A percentile compares a stretch with the other conserved stretches of the same genome.
Conservation (phyloP, 2,329 filamentous ascomycete species). For the Raffaelea deltoideospora region DNA sequence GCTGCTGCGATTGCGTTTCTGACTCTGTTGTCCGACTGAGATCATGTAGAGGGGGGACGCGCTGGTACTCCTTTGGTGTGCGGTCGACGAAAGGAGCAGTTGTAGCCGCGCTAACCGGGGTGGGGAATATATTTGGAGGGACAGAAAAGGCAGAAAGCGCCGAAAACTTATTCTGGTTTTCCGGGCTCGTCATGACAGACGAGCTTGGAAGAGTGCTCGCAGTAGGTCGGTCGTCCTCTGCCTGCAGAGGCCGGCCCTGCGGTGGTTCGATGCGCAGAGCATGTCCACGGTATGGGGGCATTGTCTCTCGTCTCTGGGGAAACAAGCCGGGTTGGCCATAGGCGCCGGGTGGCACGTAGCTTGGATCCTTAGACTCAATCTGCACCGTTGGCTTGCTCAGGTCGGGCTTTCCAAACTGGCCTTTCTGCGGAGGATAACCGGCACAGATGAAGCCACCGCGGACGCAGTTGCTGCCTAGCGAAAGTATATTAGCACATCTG, state of each 20-base stretch:
- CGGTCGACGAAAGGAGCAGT: conserved; percentile 28
- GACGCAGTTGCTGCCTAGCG: conserved; percentile 71
- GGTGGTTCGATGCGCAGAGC: conserved; percentile 47
- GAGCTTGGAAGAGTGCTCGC: conserved; percentile 44
- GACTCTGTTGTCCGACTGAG: conserved; percentile 35
- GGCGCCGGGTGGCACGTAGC: conserved; percentile 43
- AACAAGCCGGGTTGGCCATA: conserved; percentile 27
- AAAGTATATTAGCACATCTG: neutral
- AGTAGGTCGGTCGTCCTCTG: conserved; percentile 44
- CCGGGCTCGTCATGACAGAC: conserved; percentile 41
- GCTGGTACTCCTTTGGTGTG: conserved; percentile 39
- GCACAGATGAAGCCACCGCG: conserved; percentile 83
- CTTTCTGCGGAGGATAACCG: conserved; percentile 72
- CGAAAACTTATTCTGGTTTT: conserved; percentile 39
- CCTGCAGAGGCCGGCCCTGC: conserved; percentile 37
- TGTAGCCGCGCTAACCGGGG: conserved; percentile 42
- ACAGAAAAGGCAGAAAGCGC: conserved; percentile 34
- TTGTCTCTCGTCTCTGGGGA: conserved; percentile 36
- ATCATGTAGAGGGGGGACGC: conserved; percentile 46
- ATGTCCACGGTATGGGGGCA: conserved; percentile 46
- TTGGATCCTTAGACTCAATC: conserved; percentile 69
- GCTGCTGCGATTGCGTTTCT: no score
- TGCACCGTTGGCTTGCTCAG: conserved; percentile 50
- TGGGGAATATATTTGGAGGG: conserved; percentile 41
- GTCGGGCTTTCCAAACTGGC: conserved; percentile 68